Evolutionary conservation across 345 rosid genomes (phyloP).

Genomic region (Passiflora organensis): DNA sequence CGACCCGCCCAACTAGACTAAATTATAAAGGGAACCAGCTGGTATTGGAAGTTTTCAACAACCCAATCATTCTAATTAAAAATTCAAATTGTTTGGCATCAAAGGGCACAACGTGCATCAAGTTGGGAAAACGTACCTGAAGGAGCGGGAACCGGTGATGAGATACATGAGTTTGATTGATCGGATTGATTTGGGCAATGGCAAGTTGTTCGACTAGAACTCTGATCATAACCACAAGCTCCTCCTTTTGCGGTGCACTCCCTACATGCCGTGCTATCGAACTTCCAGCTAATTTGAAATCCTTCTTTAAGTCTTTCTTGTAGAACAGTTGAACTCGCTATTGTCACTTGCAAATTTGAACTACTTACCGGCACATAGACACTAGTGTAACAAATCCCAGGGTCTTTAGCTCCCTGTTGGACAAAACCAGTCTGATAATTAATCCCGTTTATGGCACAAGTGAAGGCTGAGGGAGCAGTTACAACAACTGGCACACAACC

Average conservation of each 20-base stretch:
- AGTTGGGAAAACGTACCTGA: no score
- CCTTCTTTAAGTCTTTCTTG: slow-evolving; percentile 2
- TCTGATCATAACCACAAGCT: slow-evolving; percentile 9
- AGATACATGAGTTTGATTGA: slow-evolving; percentile 3
- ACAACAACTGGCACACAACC: slow-evolving; percentile 2
- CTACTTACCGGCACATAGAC: slow-evolving; percentile 12
- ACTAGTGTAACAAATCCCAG: slow-evolving; percentile 2
- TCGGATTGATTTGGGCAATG: slow-evolving; percentile 1
- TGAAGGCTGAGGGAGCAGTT: slow-evolving; percentile 1
- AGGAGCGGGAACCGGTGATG: no score
- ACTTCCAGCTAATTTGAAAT: slow-evolving; percentile 16
- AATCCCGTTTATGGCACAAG: neutral
- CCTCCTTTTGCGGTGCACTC: slow-evolving; percentile 4
- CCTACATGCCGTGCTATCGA: neutral
- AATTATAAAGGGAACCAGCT: no score
- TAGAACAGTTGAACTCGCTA: neutral
- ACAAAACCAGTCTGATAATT: neutral
- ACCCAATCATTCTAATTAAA: no score
- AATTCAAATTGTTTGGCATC: no score
- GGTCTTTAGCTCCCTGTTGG: neutral
- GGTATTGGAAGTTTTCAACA: no score
- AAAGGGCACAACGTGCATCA: no score
- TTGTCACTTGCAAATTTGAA: no score
- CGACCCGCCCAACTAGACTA: no score
- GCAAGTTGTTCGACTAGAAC: slow-evolving; percentile 1